phyloP scores from a whole-genome alignment of 441 rosid species.

The Populus hybrid region DNA sequence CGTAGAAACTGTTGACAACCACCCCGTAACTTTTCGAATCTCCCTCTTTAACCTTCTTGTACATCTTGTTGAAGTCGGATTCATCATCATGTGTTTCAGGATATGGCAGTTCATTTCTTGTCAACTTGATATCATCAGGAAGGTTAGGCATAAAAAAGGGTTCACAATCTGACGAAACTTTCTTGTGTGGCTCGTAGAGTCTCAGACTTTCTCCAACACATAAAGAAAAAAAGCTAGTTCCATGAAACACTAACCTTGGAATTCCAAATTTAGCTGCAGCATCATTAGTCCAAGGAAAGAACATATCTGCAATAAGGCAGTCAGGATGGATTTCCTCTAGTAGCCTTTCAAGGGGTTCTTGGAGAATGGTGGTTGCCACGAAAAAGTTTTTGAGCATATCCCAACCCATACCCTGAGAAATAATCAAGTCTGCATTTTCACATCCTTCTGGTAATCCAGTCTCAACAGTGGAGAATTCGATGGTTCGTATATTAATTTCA shows the following conservation, averaged over 20 bases:
- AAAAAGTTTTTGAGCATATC: conserved; percentile 29
- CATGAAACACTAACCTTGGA: conserved; percentile 57
- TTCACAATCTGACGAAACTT: conserved; percentile 41
- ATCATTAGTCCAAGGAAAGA: conserved; percentile 59
- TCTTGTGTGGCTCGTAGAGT: conserved; percentile 38
- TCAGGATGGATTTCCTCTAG: conserved; percentile 38
- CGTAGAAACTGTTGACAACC: conserved; percentile 62
- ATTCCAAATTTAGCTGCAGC: conserved; percentile 44
- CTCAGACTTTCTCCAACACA: conserved; percentile 27
- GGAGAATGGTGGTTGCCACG: conserved; percentile 34
- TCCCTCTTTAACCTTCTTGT: neutral
- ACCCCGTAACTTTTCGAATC: conserved; percentile 44
- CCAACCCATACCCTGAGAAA: conserved; percentile 3
- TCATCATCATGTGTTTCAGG: conserved; percentile 12
- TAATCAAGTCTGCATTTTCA: conserved; percentile 36
- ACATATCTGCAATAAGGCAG: conserved; percentile 54
- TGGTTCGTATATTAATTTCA: conserved; percentile 26
- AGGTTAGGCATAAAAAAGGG: conserved; percentile 48
- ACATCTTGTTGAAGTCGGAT: conserved; percentile 11
- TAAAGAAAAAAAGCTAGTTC: conserved; percentile 38
- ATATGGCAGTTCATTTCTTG: conserved; percentile 29
- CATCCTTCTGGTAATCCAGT: conserved; percentile 57
- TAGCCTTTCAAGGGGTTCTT: conserved; percentile 42
- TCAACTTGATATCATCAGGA: conserved; percentile 49
- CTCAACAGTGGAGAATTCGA: conserved; percentile 42